Evolutionary conservation across 495 filamentous ascomycete species (phyloP).

Genomic region (Penicillium coffeae): DNA sequence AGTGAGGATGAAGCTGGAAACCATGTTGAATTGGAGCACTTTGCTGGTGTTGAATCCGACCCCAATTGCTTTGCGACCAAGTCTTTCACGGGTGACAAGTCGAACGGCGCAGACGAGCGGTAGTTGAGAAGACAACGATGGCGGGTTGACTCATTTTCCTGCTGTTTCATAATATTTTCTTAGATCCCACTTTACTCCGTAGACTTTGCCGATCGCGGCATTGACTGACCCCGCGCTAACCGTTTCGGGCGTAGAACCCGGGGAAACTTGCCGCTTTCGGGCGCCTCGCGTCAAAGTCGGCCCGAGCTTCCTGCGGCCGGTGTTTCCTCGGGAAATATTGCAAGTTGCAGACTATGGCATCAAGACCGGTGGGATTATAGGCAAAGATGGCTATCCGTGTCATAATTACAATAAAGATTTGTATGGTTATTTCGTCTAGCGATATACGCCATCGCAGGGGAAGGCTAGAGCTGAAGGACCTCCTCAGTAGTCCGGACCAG

Average conservation of each 20-base stretch:
- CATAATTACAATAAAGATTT: too few species aligned
- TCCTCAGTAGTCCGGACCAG: constrained; percentile 66
- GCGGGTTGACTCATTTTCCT: neutral
- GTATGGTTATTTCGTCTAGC: too few species aligned
- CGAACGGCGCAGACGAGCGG: too few species aligned
- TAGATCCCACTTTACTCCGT: neutral
- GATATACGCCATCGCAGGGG: too few species aligned
- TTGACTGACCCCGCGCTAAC: neutral
- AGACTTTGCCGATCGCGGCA: neutral
- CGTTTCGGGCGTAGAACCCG: neutral
- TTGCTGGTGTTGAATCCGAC: constrained; percentile 35
- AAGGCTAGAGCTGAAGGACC: constrained; percentile 30
- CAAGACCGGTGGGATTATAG: too few species aligned
- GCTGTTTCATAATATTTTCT: neutral
- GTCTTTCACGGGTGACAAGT: too few species aligned
- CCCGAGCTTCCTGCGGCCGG: too few species aligned
- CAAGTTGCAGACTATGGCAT: too few species aligned
- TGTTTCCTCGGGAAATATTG: too few species aligned
- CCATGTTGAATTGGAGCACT: constrained; percentile 28
- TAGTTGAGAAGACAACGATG: neutral
- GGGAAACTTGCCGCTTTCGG: neutral
- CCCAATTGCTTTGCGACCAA: too few species aligned
- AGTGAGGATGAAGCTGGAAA: constrained; percentile 62
- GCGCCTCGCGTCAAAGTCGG: neutral
- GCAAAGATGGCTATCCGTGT: too few species aligned